A percentile compares a stretch with the other conserved stretches of the same genome.
These are phyloP conservation scores for Colletotrichum orchidophilum DNA, from an alignment of 2,329 filamentous ascomycete species.

Conservation along the genomic window DNA sequence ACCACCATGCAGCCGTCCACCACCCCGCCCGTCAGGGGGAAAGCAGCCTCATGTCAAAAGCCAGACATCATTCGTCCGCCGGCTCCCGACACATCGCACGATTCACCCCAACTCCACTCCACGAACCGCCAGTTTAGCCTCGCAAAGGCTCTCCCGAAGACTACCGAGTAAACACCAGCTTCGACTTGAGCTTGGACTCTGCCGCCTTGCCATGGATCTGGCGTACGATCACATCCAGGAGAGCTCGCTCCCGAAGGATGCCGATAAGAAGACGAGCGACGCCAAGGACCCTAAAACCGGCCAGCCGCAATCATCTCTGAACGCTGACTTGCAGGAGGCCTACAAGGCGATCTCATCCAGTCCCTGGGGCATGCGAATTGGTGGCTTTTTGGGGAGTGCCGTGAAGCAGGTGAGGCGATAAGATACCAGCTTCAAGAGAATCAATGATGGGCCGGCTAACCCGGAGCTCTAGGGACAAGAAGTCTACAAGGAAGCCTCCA, in stretches of 20 bases:
- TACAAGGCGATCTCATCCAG: slow-evolving; percentile 93
- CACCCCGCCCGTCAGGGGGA: slow-evolving; percentile 23
- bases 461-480: slow-evolving; percentile 69
- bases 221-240: slow-evolving; percentile 98
- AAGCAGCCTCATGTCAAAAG: slow-evolving; percentile 29
- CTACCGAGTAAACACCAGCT: background rate
- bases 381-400: slow-evolving; percentile 90
- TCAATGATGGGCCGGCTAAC: background rate
- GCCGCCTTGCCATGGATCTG: slow-evolving; percentile 76
- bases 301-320: slow-evolving; percentile 68
- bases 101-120: slow-evolving; percentile 6
- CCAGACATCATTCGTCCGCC: slow-evolving; percentile 28
- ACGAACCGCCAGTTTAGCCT: slow-evolving; percentile 25
- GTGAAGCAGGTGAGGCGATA: slow-evolving; percentile 79
- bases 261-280: slow-evolving; percentile 53
- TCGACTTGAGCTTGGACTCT: background rate
- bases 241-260: slow-evolving; percentile 73
- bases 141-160: background rate
- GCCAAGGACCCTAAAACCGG: slow-evolving; percentile 50
- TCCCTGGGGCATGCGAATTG: slow-evolving; percentile 89
- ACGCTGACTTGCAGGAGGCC: slow-evolving; percentile 91
- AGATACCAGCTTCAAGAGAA: background rate
- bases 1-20: slow-evolving; percentile 27
- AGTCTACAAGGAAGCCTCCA: slow-evolving; percentile 85
- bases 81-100: slow-evolving; percentile 18